These are phyloP conservation scores for Rhizopus arrhizus DNA, from an alignment of 371 early-diverging fungal species.

Conservation along the genomic window DNA sequence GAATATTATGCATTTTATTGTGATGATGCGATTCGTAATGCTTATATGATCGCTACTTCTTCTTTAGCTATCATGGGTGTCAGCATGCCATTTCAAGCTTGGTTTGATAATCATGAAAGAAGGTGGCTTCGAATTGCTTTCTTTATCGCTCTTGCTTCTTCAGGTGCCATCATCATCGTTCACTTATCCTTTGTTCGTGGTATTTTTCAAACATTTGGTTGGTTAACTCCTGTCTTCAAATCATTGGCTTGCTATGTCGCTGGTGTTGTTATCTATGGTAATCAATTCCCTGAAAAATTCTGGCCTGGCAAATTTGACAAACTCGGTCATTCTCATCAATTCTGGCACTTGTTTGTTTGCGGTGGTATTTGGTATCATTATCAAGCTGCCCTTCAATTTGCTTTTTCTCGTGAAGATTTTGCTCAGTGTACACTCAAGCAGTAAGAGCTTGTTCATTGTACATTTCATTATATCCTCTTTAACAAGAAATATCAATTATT, in stretches of 20 bases:
- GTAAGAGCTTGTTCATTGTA: not conserved
- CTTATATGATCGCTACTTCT: conserved; percentile 64
- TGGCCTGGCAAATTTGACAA: conserved; percentile 78
- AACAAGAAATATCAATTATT: conserved; percentile 1
- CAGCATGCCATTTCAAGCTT: conserved; percentile 49
- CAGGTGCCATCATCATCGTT: conserved; percentile 64
- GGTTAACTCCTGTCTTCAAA: conserved; percentile 50
- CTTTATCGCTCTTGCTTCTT: conserved; percentile 62
- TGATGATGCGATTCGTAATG: conserved; percentile 57
- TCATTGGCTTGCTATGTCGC: conserved; percentile 45
- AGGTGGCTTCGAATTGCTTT: conserved; percentile 53
- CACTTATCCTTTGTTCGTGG: conserved; percentile 65
- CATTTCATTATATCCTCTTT: not conserved
- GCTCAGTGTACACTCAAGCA: conserved; percentile 30
- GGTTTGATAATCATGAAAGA: conserved; percentile 49
- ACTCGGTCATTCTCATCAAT: conserved; percentile 74
- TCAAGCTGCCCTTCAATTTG: conserved; percentile 58
- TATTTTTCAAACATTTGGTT: conserved; percentile 41
- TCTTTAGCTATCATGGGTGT: conserved; percentile 47
- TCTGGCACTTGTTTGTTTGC: conserved; percentile 80
- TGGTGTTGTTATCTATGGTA: conserved; percentile 64
- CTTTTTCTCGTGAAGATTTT: conserved; percentile 36
- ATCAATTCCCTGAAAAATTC: conserved; percentile 72
- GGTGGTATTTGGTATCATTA: conserved; percentile 74
- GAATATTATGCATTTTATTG: conserved; percentile 79